phyloP scores from a whole-genome alignment of 1,139 yeast species.

The Geotrichum siamense region DNA sequence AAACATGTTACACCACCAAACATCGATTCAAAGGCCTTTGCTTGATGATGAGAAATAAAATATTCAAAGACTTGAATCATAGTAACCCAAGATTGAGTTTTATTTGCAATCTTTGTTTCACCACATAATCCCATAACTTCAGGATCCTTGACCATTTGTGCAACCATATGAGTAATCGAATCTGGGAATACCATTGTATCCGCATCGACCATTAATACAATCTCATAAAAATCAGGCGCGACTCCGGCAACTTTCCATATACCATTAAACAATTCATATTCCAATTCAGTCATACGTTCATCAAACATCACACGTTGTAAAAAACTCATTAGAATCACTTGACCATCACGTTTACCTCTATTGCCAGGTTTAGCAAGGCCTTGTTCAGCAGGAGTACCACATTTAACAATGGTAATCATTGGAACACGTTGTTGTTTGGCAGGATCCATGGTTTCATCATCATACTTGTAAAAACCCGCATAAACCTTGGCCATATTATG shows the following conservation, averaged over 20 bases:
- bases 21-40: constrained; percentile 92
- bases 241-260: constrained; percentile 86
- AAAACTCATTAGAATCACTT: constrained; percentile 86
- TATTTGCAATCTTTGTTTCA: constrained; percentile 90
- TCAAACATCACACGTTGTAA: constrained; percentile 87
- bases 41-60: constrained; percentile 91
- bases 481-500: constrained; percentile 94
- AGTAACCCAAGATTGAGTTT: constrained; percentile 82
- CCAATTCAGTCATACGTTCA: constrained; percentile 94
- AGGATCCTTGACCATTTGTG: constrained; percentile 88
- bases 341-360: constrained; percentile 97
- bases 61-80: constrained; percentile 95
- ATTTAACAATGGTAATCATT: constrained; percentile 71
- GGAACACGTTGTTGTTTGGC: constrained; percentile 90
- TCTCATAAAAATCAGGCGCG: constrained; percentile 80
- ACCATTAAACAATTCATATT: constrained; percentile 67
- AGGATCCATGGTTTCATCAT: constrained; percentile 61
- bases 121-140: constrained; percentile 94
- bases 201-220: constrained; percentile 92
- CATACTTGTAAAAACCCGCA: constrained; percentile 82
- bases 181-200: constrained; percentile 92
- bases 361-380: constrained; percentile 86
- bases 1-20: constrained; percentile 97
- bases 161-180: constrained; percentile 85
- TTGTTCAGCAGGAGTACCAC: constrained; percentile 87